Evolutionary conservation across 2,329 filamentous ascomycete genomes (phyloP).

Genomic region (Epicoccum nigrum): DNA sequence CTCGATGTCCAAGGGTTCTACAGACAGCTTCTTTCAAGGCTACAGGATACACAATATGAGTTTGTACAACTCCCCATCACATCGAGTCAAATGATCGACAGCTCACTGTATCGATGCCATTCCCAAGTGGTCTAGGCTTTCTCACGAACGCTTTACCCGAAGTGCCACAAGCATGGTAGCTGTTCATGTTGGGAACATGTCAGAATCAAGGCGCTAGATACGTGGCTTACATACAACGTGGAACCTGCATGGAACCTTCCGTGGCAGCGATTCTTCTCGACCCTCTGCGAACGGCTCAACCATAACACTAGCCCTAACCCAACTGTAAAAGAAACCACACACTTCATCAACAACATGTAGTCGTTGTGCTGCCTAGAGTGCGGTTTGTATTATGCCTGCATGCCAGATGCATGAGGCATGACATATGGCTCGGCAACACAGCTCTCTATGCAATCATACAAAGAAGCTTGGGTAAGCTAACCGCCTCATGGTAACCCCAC

Average conservation of each 20-base stretch:
- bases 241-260: slow-evolving; percentile 18
- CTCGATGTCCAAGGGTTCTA: background rate
- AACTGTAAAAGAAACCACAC: too few species aligned
- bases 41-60: background rate
- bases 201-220: slow-evolving; percentile 11
- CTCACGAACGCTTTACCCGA: background rate
- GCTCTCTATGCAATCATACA: slow-evolving; percentile 2
- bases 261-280: background rate
- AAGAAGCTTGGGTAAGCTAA: background rate
- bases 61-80: background rate
- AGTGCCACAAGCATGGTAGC: slow-evolving; percentile 3
- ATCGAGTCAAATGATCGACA: background rate
- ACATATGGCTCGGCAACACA: background rate
- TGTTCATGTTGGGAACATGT: slow-evolving; percentile 10
- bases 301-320: too few species aligned
- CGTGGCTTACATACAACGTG: slow-evolving; percentile 11
- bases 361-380: too few species aligned
- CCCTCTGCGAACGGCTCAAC: too few species aligned
- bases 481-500: slow-evolving; percentile 1
- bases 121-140: background rate
- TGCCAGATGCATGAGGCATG: slow-evolving; percentile 1
- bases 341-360: too few species aligned
- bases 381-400: background rate
- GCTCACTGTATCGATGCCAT: slow-evolving; percentile 2
- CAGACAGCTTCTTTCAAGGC: background rate